Evolutionary conservation across 148 eudicot species (phyloP).

Genomic region (Nepenthes mirabilis): DNA sequence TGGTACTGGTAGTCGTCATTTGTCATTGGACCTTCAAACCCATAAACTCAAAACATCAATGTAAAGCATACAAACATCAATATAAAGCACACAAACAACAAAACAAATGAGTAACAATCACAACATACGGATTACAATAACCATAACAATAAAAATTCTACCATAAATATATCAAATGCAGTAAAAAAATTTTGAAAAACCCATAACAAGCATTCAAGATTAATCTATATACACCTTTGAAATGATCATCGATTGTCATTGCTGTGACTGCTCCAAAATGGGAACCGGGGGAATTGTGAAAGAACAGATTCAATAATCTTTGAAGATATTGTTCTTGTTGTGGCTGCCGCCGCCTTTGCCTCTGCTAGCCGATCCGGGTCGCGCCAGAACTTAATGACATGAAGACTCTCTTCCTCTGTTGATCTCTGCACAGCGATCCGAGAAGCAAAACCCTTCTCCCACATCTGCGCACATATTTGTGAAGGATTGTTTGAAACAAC

Average conservation of each 20-base stretch:
- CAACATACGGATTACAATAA: no score
- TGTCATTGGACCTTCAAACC: no score
- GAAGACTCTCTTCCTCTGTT: conserved; percentile 87
- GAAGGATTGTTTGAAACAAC: conserved; percentile 66
- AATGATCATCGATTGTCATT: neutral
- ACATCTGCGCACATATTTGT: conserved; percentile 70
- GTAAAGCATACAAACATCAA: no score
- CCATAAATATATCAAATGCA: no score
- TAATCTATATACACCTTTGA: no score
- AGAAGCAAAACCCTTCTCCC: conserved; percentile 59
- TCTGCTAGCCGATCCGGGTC: conserved; percentile 3
- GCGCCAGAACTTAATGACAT: conserved; percentile 72
- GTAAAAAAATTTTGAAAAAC: no score
- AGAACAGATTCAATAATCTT: conserved; percentile 19
- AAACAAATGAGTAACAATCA: no score
- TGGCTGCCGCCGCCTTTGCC: conserved; percentile 13
- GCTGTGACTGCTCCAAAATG: conserved; percentile 17
- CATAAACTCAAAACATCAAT: no score
- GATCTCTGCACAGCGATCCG: conserved; percentile 78
- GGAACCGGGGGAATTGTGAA: conserved; percentile 30
- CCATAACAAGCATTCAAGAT: no score
- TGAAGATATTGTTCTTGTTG: conserved; percentile 13
- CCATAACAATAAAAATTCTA: no score
- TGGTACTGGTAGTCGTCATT: no score
- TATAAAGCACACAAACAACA: no score